Base-by-base conservation (phyloP, 805 yeast species). In the Ogataea polymorpha region DNA sequence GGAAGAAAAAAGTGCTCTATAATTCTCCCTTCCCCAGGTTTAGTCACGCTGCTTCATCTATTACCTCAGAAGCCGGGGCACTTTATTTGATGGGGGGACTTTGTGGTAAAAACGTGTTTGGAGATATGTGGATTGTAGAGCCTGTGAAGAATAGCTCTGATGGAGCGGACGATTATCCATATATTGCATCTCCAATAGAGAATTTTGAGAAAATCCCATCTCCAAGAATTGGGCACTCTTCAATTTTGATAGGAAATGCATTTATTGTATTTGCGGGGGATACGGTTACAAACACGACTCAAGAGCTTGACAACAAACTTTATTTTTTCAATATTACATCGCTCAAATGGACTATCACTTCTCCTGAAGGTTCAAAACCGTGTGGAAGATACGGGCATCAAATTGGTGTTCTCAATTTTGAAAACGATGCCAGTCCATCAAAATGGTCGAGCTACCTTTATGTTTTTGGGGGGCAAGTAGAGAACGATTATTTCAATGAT, bases 231-330 rank as follows among this genome's bases (percentile, higher is more conserved):
- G 98, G 98, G 3, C 99, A 93, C 64, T 87, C 96, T 5, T 75
- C 95, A 2, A 85, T 90, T 8, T 71, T 91, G 24, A 82, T 95
- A 46, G 99, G 98, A 11, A 91, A 90, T 58, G 98, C 98, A 1
- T 93, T 83, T 56, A 89, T 93, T 32, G 79, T 93, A 11, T 91
- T 87, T 64, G 99, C 98, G 25, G 99, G 99, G 55, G 99, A 93
- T 60, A 93, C 98, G 1, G 85, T 81, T 28, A 82, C 89, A 25
- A 88, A 84, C 56, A 75, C 75, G 35, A 72, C 73, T 37, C 88
- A 88, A 5, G 79, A 77, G 42, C 81, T 95, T 50, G 99, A 93
- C 65, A 90, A 91, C 64, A 87, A 86, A 58, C 69, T 93, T 45
- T 93, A 93, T 62, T 74, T 93, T 54, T 84, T 93, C 68, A 85